A percentile compares a stretch with the other conserved stretches of the same genome.
phyloP scores from a whole-genome alignment of 2,329 filamentous ascomycete species.

The Alternaria solani region DNA sequence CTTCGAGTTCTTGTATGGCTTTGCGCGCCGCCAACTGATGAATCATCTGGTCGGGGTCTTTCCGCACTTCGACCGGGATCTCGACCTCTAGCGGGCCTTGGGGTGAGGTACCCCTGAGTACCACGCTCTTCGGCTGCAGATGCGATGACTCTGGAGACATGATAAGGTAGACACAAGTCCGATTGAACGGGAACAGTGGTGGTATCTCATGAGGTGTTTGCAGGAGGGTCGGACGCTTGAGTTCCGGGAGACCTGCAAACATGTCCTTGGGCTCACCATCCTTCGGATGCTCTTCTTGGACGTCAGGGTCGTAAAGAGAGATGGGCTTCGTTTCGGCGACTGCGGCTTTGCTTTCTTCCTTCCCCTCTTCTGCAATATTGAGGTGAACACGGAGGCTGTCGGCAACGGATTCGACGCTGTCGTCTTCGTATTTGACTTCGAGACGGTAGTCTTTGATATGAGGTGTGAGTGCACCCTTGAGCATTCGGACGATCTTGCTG shows the following conservation, averaged over 20 bases:
- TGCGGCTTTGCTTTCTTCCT: too few species aligned
- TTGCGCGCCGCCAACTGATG: slow-evolving; percentile 12
- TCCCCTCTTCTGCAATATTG: background rate
- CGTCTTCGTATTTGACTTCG: slow-evolving; percentile 15
- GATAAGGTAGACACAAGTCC: slow-evolving; percentile 11
- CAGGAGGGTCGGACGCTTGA: slow-evolving; percentile 4
- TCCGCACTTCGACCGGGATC: slow-evolving; percentile 1
- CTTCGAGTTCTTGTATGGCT: slow-evolving; percentile 15
- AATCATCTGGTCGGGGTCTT: slow-evolving; percentile 14
- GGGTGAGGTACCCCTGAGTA: slow-evolving; percentile 7
- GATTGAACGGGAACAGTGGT: slow-evolving; percentile 6
- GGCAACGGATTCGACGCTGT: slow-evolving; percentile 5
- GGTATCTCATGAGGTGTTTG: slow-evolving; percentile 10
- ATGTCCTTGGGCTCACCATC: background rate
- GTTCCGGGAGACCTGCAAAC: background rate
- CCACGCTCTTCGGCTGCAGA: slow-evolving; percentile 2
- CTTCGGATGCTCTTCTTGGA: slow-evolving; percentile 4
- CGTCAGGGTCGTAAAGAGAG: background rate
- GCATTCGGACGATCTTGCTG: slow-evolving; percentile 14
- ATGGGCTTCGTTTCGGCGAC: background rate
- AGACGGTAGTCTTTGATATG: slow-evolving; percentile 12
- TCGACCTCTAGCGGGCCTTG: slow-evolving; percentile 12
- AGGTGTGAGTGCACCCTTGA: slow-evolving; percentile 15
- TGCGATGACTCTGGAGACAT: slow-evolving; percentile 9
- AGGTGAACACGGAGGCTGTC: slow-evolving; percentile 4